These are phyloP conservation scores for Reticulascus tulasneorum DNA, from an alignment of 2,329 filamentous ascomycete species.

Conservation along the genomic window DNA sequence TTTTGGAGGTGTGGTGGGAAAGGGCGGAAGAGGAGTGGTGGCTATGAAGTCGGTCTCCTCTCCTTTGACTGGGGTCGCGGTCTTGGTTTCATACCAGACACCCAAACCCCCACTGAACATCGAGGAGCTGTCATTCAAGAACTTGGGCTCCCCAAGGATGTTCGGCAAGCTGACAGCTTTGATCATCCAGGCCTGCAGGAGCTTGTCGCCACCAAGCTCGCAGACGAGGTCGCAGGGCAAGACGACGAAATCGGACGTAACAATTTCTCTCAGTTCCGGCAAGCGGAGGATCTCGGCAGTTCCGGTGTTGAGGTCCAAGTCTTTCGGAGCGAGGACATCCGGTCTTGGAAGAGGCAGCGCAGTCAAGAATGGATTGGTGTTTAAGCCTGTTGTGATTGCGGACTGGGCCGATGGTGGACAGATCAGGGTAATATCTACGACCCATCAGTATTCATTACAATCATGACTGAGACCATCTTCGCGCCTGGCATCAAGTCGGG, in stretches of 20 bases:
- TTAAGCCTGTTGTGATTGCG: constrained; percentile 66
- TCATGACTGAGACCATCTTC: background rate
- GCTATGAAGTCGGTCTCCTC: constrained; percentile 93
- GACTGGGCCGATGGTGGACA: constrained; percentile 61
- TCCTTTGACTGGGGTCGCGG: constrained; percentile 71
- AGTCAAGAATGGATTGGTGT: constrained; percentile 74
- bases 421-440: constrained; percentile 58
- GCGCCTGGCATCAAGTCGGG: background rate
- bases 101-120: constrained; percentile 72
- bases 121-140: constrained; percentile 32
- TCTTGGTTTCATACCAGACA: constrained; percentile 87
- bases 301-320: constrained; percentile 76
- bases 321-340: constrained; percentile 70
- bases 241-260: constrained; percentile 84
- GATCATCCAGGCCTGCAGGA: constrained; percentile 91
- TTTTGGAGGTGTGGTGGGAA: constrained; percentile 40
- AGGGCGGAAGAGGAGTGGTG: constrained; percentile 61
- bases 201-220: constrained; percentile 75
- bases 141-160: constrained; percentile 46
- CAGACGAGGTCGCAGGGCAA: constrained; percentile 92
- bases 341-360: constrained; percentile 68
- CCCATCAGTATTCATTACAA: constrained; percentile 17
- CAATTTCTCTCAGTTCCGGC: constrained; percentile 71
- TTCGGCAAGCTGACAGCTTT: constrained; percentile 67
- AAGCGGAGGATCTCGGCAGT: constrained; percentile 86